Evolutionary conservation across 2,329 filamentous ascomycete genomes (phyloP).

Genomic region (Sporothrix euskadiensis): DNA sequence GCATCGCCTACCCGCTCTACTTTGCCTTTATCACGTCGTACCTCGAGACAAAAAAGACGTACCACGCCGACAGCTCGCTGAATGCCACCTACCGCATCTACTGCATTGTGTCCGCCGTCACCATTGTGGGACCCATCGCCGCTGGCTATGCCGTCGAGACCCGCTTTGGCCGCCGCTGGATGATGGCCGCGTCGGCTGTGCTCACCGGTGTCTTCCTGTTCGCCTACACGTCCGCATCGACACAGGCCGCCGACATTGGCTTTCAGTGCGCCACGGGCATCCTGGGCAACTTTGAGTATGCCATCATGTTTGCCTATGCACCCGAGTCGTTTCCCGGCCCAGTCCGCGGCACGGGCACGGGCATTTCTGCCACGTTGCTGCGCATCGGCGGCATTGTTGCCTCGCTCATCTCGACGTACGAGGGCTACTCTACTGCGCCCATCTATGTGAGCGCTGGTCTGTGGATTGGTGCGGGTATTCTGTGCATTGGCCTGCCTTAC

Average conservation of each 20-base stretch:
- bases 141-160: constrained; percentile 70
- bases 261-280: constrained; percentile 69
- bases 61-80: constrained; percentile 67
- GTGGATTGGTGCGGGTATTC: constrained; percentile 67
- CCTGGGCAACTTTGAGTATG: constrained; percentile 53
- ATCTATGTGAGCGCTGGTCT: constrained; percentile 73
- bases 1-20: constrained; percentile 50
- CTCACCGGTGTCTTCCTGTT: constrained; percentile 74
- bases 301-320: constrained; percentile 74
- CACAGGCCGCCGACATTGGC: constrained; percentile 64
- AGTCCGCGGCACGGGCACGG: constrained; percentile 78
- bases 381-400: constrained; percentile 33
- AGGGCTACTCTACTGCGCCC: constrained; percentile 26
- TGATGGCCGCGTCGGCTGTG: constrained; percentile 63
- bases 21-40: constrained; percentile 51
- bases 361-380: constrained; percentile 71
- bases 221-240: constrained; percentile 65
- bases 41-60: constrained; percentile 44
- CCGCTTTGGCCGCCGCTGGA: constrained; percentile 69
- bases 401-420: constrained; percentile 30
- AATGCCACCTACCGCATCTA: constrained; percentile 72
- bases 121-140: constrained; percentile 56
- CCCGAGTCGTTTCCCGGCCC: constrained; percentile 78
- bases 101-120: constrained; percentile 29
- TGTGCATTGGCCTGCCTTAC: constrained; percentile 29